Evolutionary conservation across 148 eudicot genomes (phyloP), one percentile per base, ranked within the genome.

Genomic region (Fallopia convolvulus): DNA sequence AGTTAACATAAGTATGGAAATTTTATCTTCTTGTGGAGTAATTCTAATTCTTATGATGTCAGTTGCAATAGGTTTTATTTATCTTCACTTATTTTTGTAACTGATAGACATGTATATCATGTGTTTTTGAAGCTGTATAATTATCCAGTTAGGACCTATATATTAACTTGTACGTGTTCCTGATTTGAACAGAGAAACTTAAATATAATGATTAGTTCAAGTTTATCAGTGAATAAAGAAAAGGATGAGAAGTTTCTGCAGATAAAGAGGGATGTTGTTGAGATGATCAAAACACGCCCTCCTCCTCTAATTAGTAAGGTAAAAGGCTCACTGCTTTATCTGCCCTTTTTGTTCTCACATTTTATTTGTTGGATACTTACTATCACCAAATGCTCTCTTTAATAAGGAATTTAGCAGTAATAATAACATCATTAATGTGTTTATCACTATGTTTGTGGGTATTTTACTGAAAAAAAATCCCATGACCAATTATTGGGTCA

Each of bases 151-250:
- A 39, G 72, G 42, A 36, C 11, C 72, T 68, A 1, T 17, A 36
- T 17, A 7, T 68, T 68, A 68, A 68, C 72, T 36, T 68, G 20
- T 36, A 68, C 44, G 5, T 68, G 46, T 14, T 68, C 72, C 72
- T 68, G 72, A 68, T 74, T 84, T 72, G 75, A 44, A 78, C 90
- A 96, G 99, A 87, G 98, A 81, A 90, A 93, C 83, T 81, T 96
- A 61, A 91, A 89, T 77, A 76, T 83, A 78, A 89, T 91, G 97
- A 89, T 87, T 77, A 89, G 70, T 79, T 81, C 83, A 87, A 89
- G 97, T 60, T 80, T 93, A 83, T 87, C 98, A 5, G 93, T 97
- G 23, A 91, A 86, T 74, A 87, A 91, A 86, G 97, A 96, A 88
- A 96, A 89, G 85, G 92, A 91, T 86, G 93, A 83, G 77, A 89